Evolutionary conservation across 129 eudicot genomes (phyloP).

Genomic region (Solidago caesia): DNA sequence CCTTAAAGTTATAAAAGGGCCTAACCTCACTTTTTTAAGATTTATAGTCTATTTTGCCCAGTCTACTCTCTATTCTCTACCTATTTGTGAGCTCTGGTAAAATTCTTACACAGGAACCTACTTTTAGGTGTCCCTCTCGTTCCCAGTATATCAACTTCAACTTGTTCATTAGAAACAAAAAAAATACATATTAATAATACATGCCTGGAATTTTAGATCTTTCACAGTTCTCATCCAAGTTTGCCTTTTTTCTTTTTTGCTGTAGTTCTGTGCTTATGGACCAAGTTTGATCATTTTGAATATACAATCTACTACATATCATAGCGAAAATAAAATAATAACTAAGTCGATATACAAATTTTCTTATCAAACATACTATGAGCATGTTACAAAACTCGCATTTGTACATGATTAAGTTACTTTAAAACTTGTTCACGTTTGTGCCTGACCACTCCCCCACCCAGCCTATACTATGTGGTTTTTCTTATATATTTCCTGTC

Average conservation of each 20-base stretch:
- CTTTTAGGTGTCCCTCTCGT: not conserved
- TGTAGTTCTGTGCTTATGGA: not conserved
- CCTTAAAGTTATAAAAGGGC: no score
- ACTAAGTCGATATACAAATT: not conserved
- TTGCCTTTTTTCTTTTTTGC: not conserved
- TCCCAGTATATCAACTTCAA: not conserved
- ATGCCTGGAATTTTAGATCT: not conserved
- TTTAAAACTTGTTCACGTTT: not conserved
- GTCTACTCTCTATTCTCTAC: no score
- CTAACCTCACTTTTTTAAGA: no score
- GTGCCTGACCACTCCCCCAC: slow-evolving; percentile 6
- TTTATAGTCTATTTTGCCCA: no score
- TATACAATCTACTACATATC: not conserved
- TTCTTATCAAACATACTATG: not conserved
- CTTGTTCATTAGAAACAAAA: not conserved
- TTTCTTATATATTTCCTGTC: not conserved
- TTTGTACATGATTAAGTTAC: not conserved
- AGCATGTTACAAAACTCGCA: not conserved
- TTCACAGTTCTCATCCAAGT: not conserved
- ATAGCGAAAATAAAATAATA: not conserved
- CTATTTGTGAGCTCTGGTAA: no score
- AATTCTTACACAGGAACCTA: no score
- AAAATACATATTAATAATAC: not conserved
- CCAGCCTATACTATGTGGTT: not conserved
- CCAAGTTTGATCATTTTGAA: not conserved